Evolutionary conservation across 208 protist genomes (phyloP).

Genomic region (Leishmania tropica): DNA sequence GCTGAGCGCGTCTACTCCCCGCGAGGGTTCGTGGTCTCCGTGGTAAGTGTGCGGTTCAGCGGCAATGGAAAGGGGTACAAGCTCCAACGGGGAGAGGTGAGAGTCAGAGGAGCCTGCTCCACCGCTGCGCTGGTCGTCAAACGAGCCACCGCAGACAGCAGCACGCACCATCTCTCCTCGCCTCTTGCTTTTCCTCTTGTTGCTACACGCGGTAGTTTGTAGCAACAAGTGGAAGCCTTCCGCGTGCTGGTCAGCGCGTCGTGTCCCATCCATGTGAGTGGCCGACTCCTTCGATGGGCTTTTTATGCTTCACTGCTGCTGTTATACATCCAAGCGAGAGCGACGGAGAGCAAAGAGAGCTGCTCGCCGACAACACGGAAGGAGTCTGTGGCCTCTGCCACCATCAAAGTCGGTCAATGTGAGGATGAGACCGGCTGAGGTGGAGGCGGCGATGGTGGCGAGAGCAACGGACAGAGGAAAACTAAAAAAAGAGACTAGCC

Average conservation of each 20-base stretch:
- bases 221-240: background rate
- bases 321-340: background rate
- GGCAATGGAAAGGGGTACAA: background rate
- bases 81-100: background rate
- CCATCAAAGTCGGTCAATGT: background rate
- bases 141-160: background rate
- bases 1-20: background rate
- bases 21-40: background rate
- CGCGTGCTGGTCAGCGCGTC: background rate
- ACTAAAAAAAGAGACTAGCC: background rate
- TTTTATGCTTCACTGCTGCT: background rate
- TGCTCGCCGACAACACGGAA: background rate
- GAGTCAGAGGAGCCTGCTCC: background rate
- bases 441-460: background rate
- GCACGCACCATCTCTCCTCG: background rate
- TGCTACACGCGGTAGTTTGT: background rate
- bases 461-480: background rate
- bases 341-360: background rate
- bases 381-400: background rate
- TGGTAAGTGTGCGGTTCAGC: background rate
- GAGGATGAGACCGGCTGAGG: background rate
- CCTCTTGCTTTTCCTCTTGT: background rate
- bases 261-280: background rate
- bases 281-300: background rate
- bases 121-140: background rate